Conservation (phyloP, 23 red algal species). For the Pyropia yezoensis region DNA sequence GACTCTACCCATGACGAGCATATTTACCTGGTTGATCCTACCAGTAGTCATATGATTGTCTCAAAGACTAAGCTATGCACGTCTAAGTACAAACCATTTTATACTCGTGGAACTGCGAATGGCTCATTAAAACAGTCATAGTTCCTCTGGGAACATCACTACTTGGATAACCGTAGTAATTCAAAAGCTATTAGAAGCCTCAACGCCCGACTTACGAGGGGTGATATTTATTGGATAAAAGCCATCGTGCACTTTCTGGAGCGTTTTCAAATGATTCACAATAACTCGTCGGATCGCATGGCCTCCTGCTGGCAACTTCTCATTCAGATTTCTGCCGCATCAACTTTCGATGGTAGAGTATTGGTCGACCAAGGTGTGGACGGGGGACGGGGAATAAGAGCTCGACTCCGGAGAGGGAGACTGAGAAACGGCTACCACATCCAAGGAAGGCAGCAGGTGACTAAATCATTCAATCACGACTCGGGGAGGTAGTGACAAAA, state of each 20-base stretch:
- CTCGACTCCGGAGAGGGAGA: slow-evolving; percentile 45
- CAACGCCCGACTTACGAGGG: slow-evolving; percentile 3
- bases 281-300: slow-evolving; percentile 21
- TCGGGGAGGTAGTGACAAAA: slow-evolving; percentile 49
- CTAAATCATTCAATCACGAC: slow-evolving; percentile 55
- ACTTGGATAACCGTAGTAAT: slow-evolving; percentile 73
- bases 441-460: slow-evolving; percentile 52
- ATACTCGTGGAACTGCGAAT: slow-evolving; percentile 86
- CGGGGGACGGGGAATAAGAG: slow-evolving; percentile 56
- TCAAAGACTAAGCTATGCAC: too few species aligned
- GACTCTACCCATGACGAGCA: too few species aligned
- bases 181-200: slow-evolving; percentile 87
- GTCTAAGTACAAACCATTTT: slow-evolving; percentile 69
- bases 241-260: slow-evolving; percentile 14
- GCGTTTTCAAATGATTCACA: slow-evolving; percentile 28
- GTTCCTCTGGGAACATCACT: slow-evolving; percentile 45
- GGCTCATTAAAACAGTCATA: slow-evolving; percentile 83
- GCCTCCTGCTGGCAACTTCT: slow-evolving; percentile 29
- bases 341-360: slow-evolving; percentile 76
- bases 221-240: slow-evolving; percentile 57
- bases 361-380: slow-evolving; percentile 53
- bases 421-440: slow-evolving; percentile 41
- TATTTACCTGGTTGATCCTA: slow-evolving; percentile 85
- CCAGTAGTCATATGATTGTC: slow-evolving; percentile 65
- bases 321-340: slow-evolving; percentile 82